These are phyloP conservation scores for Colletotrichum tanaceti DNA, from an alignment of 2,329 filamentous ascomycete genomes.

Conservation along the genomic window DNA sequence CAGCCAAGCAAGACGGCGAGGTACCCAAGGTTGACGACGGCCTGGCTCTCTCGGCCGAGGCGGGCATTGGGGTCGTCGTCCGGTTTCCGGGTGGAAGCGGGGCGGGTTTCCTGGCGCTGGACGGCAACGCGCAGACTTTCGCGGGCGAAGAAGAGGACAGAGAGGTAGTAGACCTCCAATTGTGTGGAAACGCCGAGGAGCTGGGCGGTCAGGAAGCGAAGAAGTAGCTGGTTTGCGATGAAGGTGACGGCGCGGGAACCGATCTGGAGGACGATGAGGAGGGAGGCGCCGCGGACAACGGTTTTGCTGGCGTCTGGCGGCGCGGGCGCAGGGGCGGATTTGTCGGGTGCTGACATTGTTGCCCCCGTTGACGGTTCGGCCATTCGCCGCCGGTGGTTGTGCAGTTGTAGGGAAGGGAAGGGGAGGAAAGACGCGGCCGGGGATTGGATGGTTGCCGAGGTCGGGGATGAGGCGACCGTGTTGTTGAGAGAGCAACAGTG, in stretches of 20 bases:
- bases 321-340: neutral
- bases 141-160: conserved; percentile 92
- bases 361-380: neutral
- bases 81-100: conserved; percentile 40
- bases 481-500: neutral
- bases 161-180: conserved; percentile 91
- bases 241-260: conserved; percentile 91
- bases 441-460: neutral
- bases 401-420: neutral
- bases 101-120: conserved; percentile 71
- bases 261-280: conserved; percentile 89
- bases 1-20: conserved; percentile 78
- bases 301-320: conserved; percentile 40
- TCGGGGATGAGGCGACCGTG: conserved; percentile 26
- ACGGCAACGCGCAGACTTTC: conserved; percentile 93
- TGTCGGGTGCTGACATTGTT: conserved; percentile 15
- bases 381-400: neutral
- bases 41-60: conserved; percentile 67
- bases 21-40: conserved; percentile 89
- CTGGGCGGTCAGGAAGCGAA: conserved; percentile 87
- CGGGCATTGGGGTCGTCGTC: conserved; percentile 44
- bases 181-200: conserved; percentile 88
- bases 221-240: conserved; percentile 87
- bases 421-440: neutral
- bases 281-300: conserved; percentile 77